These are phyloP conservation scores for Phytophthora tubulina DNA, from an alignment of 352 stramenopile genomes.

Conservation along the genomic window DNA sequence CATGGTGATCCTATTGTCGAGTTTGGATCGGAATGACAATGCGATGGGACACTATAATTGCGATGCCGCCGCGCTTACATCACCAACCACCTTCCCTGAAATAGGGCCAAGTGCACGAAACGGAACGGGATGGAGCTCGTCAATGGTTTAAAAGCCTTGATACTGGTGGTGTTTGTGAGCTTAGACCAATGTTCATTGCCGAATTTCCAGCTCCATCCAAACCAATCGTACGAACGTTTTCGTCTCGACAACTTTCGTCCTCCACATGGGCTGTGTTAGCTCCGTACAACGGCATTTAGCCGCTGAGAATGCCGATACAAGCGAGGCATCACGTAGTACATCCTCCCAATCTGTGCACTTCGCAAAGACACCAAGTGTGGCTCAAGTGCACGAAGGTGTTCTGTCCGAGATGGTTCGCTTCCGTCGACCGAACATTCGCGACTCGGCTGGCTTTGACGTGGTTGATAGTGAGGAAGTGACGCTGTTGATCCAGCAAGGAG, in stretches of 20 bases:
- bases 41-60: conserved; percentile 31
- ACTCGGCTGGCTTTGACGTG: conserved; percentile 38
- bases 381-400: conserved; percentile 53
- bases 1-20: conserved; percentile 41
- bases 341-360: conserved; percentile 29
- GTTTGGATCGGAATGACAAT: conserved; percentile 22
- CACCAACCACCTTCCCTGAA: conserved; percentile 20
- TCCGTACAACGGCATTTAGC: conserved; percentile 40
- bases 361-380: conserved; percentile 47
- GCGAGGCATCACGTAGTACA: conserved; percentile 20
- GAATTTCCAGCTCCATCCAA: conserved; percentile 29
- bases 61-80: conserved; percentile 22
- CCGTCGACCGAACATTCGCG: conserved; percentile 54
- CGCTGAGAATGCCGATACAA: conserved; percentile 16
- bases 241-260: conserved; percentile 2
- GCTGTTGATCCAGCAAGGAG: conserved; percentile 42
- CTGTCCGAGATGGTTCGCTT: conserved; percentile 59
- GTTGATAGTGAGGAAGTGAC: conserved; percentile 48
- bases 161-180: not conserved
- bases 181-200: conserved; percentile 20
- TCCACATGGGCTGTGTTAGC: conserved; percentile 44
- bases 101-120: conserved; percentile 28
- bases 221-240: not conserved
- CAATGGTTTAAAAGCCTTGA: conserved; percentile 12
- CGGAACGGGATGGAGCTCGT: conserved; percentile 26